Evolutionary conservation across 106 monocot genomes (phyloP).

Genomic region (Phalaenopsis aphrodite): DNA sequence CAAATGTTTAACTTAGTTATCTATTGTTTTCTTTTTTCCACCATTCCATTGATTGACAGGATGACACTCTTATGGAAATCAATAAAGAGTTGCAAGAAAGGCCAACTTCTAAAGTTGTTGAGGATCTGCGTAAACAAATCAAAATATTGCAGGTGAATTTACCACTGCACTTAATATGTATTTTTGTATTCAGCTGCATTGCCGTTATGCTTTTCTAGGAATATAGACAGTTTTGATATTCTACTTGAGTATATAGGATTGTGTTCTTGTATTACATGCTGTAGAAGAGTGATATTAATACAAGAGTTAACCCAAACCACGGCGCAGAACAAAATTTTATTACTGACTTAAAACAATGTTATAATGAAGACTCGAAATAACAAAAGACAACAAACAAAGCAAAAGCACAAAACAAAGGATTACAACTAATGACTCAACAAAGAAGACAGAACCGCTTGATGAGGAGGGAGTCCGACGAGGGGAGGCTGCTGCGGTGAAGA

Average conservation of each 20-base stretch:
- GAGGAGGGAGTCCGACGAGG: too few species aligned
- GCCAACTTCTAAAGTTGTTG: constrained; percentile 78
- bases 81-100: constrained; percentile 89
- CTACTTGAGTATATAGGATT: background rate
- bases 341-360: too few species aligned
- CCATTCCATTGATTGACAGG: constrained; percentile 32
- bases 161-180: background rate
- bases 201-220: background rate
- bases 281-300: background rate
- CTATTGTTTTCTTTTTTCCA: constrained; percentile 4
- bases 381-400: too few species aligned
- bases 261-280: background rate
- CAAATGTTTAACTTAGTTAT: background rate
- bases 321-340: too few species aligned
- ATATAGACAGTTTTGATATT: background rate
- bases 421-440: too few species aligned
- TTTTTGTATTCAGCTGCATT: background rate
- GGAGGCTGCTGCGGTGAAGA: too few species aligned
- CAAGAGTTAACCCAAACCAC: too few species aligned
- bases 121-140: constrained; percentile 90
- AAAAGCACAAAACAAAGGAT: too few species aligned
- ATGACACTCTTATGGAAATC: constrained; percentile 47
- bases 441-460: too few species aligned
- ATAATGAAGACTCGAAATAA: background rate
- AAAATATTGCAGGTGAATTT: constrained; percentile 86